phyloP scores from a whole-genome alignment of 768 basidiomycete genomes.

The Kwoniella botswanensis region DNA sequence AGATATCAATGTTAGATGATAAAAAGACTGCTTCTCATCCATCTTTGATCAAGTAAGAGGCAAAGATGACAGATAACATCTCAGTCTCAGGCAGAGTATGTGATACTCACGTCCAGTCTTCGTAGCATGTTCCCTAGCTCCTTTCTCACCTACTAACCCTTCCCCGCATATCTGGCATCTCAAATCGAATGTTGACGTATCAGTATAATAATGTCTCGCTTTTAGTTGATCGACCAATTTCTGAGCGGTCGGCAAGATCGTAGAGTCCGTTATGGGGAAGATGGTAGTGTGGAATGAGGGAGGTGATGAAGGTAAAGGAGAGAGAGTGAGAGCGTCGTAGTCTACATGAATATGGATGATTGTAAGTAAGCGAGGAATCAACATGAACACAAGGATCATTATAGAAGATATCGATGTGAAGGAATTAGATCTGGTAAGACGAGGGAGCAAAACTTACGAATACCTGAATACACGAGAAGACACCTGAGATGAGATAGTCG shows the following conservation, averaged over 20 bases:
- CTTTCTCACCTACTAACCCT: slow-evolving; percentile 92
- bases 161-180: slow-evolving; percentile 73
- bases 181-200: slow-evolving; percentile 87
- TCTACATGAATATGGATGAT: slow-evolving; percentile 56
- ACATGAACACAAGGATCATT: not conserved
- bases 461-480: slow-evolving; percentile 89
- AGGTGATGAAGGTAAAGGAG: slow-evolving; percentile 76
- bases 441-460: slow-evolving; percentile 61
- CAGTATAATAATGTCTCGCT: slow-evolving; percentile 81
- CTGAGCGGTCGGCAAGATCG: slow-evolving; percentile 61
- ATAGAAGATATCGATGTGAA: not conserved
- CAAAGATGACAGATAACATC: too few species aligned
- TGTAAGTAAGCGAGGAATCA: not conserved
- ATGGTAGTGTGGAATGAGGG: slow-evolving; percentile 87
- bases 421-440: too few species aligned
- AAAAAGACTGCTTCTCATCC: too few species aligned
- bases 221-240: slow-evolving; percentile 75
- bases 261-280: slow-evolving; percentile 65
- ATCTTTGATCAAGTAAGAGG: too few species aligned
- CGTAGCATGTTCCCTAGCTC: slow-evolving; percentile 82
- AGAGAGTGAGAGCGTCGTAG: slow-evolving; percentile 86
- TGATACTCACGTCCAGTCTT: slow-evolving; percentile 74
- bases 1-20: too few species aligned
- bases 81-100: not conserved
- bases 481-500: slow-evolving; percentile 58